Evolutionary conservation across 805 yeast species (phyloP), one percentile per base, ranked within the genome.

Genomic region (Cyberlindnera mississippiensis): DNA sequence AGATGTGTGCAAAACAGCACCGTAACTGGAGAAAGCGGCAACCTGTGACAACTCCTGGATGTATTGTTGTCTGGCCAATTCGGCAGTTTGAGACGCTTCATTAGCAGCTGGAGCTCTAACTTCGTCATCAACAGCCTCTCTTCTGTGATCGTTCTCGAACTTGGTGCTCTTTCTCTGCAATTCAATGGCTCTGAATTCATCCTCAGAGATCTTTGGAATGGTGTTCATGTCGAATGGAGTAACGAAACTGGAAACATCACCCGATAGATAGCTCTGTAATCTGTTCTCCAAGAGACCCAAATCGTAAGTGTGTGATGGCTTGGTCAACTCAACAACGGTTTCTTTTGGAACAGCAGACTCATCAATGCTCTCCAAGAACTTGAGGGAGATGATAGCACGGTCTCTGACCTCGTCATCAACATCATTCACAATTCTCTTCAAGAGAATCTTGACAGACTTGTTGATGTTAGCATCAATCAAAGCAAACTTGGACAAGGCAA

Each of bases 341-440:
- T 52, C 55, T 40, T 60, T 57, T 11, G 67, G 64, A 16, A 61
- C 51, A 16, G 64, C 62, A 38, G 63, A 61, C 31, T 62, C 51
- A 19, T 67, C 66, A 14, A 52, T 32, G 15, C 47, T 43, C 26
- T 67, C 67, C 48, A 86, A 74, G 47, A 89, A 77, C 50, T 78
- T 75, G 58, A 91, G 73, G 2, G 96, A 82, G 53, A 91, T 71
- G 3, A 95, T 85, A 9, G 99, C 97, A 62, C 99, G 82, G 62
- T 91, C 99, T 71, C 99, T 87, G 27, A 93, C 99, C 67, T 91
- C 99, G 65, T 91, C 99, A 62, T 91, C 96, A 34, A 73, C 76
- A 64, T 91, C 99, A 51, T 77, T 85, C 51, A 89, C 75, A 52
- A 96, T 88, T 68, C 97, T 81, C 46, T 74, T 73, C 53, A 93